phyloP scores from a whole-genome alignment of 768 basidiomycete species.

The Pisolithus orientalis region DNA sequence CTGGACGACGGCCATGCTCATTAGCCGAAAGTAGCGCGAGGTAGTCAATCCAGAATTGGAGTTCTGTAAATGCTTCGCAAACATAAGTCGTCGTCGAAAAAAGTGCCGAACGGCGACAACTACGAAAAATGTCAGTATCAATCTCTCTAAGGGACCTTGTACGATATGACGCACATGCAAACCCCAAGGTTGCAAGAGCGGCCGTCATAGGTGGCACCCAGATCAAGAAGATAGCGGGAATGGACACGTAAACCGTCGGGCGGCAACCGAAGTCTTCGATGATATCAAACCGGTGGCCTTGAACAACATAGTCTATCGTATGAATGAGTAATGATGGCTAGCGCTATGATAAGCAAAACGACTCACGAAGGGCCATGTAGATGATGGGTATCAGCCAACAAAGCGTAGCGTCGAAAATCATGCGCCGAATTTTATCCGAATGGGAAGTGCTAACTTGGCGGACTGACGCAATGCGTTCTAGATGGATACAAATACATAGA shows the following conservation, averaged over 20 bases:
- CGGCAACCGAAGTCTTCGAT: conserved; percentile 44
- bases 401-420: conserved; percentile 28
- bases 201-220: conserved; percentile 33
- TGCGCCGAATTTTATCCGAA: conserved; percentile 22
- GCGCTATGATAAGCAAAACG: neutral
- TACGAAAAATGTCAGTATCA: conserved; percentile 1
- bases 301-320: conserved; percentile 34
- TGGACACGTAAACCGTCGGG: conserved; percentile 28
- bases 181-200: conserved; percentile 27
- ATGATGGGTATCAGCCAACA: conserved; percentile 36
- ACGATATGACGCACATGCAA: conserved; percentile 24
- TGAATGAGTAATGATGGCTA: neutral
- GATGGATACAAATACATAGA: conserved; percentile 22
- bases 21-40: conserved; percentile 44
- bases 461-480: conserved; percentile 25
- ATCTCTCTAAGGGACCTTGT: neutral
- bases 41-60: conserved; percentile 10
- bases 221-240: conserved; percentile 29
- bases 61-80: conserved; percentile 15
- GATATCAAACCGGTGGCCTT: conserved; percentile 48
- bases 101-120: conserved; percentile 30
- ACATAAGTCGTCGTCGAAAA: conserved; percentile 24
- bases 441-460: conserved; percentile 17
- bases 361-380: conserved; percentile 34
- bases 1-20: conserved; percentile 39